Conservation (phyloP, 352 stramenopile genomes). For the Phytopythium ostracodes region DNA sequence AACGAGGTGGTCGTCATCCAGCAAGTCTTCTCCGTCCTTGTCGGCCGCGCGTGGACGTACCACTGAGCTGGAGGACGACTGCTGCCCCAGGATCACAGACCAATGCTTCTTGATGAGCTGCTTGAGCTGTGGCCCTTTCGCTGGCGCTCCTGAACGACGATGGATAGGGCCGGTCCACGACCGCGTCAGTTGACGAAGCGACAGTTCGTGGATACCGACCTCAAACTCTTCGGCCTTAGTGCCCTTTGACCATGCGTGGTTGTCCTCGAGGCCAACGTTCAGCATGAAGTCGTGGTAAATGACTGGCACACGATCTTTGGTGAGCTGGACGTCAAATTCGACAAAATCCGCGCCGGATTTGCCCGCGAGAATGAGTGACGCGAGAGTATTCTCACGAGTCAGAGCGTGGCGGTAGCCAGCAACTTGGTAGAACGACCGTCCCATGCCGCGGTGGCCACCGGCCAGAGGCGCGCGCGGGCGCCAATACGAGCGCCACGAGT, state of each 20-base stretch:
- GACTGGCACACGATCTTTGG: constrained; percentile 67
- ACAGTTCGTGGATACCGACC: constrained; percentile 69
- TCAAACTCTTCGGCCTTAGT: constrained; percentile 52
- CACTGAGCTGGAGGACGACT: constrained; percentile 9
- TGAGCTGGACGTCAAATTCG: constrained; percentile 83
- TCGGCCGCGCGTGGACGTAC: constrained; percentile 8
- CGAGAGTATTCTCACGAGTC: constrained; percentile 73
- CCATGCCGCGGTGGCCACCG: constrained; percentile 73
- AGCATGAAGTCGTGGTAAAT: constrained; percentile 82
- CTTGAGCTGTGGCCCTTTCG: constrained; percentile 23
- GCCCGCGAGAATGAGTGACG: constrained; percentile 69
- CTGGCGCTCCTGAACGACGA: constrained; percentile 23
- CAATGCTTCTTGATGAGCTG: constrained; percentile 70
- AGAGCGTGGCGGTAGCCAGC: constrained; percentile 47
- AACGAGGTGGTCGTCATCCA: constrained; percentile 50
- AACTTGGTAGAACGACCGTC: constrained; percentile 72
- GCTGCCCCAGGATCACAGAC: constrained; percentile 30
- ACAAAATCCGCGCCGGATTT: constrained; percentile 71
- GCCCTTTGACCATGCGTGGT: constrained; percentile 32
- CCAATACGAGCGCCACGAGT: constrained; percentile 68
- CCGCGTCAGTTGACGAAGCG: constrained; percentile 53
- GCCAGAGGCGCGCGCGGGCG: constrained; percentile 47
- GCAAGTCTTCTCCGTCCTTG: constrained; percentile 6
- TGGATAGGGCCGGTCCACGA: constrained; percentile 38
- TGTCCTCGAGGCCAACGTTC: constrained; percentile 61